phyloP scores from a whole-genome alignment of 768 basidiomycete species.

The Suillus hirtellus region DNA sequence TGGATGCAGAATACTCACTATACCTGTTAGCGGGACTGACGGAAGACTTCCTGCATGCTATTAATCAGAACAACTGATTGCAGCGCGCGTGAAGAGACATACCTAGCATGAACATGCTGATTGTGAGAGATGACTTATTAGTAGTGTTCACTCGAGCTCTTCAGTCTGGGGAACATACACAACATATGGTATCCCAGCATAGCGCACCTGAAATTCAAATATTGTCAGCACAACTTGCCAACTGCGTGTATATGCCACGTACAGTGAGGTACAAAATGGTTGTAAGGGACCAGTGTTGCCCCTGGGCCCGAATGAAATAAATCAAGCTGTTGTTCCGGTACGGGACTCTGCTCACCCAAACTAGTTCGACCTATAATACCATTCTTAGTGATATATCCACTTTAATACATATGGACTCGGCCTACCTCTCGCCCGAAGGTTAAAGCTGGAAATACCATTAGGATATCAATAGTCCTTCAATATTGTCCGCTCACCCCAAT shows the following conservation, averaged over 20 bases:
- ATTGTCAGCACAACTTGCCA: neutral
- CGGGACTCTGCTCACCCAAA: neutral
- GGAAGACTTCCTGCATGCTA: neutral
- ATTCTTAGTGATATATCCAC: neutral
- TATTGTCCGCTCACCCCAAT: neutral
- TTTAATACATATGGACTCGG: neutral
- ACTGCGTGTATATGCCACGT: neutral
- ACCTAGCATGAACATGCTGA: slow-evolving; percentile 7
- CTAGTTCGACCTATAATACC: neutral
- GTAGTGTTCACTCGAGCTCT: neutral
- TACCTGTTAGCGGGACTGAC: neutral
- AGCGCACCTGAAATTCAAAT: neutral
- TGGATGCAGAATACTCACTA: neutral
- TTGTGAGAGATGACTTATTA: neutral
- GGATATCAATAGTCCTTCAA: neutral
- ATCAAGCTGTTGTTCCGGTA: neutral
- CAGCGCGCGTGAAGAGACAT: neutral
- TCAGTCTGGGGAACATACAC: neutral
- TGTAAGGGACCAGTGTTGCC: neutral
- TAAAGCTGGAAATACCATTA: neutral
- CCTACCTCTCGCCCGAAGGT: neutral
- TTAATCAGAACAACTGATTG: neutral
- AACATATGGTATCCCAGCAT: neutral
- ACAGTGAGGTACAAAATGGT: neutral
- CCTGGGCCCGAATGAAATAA: neutral